phyloP scores from a whole-genome alignment of 306 rosid genomes.

The Herpetospermum pedunculosum region DNA sequence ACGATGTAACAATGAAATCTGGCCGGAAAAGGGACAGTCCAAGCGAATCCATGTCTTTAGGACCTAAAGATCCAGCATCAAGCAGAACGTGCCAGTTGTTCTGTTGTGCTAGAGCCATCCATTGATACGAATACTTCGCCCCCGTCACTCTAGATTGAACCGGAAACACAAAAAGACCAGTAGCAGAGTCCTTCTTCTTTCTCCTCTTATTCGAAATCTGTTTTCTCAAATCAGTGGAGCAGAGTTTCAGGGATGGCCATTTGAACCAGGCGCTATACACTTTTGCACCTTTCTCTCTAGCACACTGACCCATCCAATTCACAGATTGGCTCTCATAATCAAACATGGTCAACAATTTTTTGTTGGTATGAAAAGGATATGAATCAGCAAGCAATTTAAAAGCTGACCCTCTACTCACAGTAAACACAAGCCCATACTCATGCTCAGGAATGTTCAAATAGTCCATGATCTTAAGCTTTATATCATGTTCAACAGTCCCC shows the following conservation, averaged over 20 bases:
- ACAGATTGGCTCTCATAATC: slow-evolving; percentile 96
- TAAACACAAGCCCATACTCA: slow-evolving; percentile 90
- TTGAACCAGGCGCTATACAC: slow-evolving; percentile 85
- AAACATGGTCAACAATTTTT: slow-evolving; percentile 85
- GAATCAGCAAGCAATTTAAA: slow-evolving; percentile 77
- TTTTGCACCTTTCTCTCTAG: slow-evolving; percentile 85
- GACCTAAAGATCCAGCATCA: slow-evolving; percentile 95
- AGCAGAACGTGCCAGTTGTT: slow-evolving; percentile 96
- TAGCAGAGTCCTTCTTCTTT: slow-evolving; percentile 81
- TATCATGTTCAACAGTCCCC: slow-evolving; percentile 83
- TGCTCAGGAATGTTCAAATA: slow-evolving; percentile 90
- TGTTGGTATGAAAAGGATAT: slow-evolving; percentile 86
- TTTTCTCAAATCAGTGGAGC: slow-evolving; percentile 90
- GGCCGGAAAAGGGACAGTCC: slow-evolving; percentile 92
- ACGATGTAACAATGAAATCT: slow-evolving; percentile 85
- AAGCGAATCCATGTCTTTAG: slow-evolving; percentile 98
- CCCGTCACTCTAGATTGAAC: slow-evolving; percentile 96
- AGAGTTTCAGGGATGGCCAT: slow-evolving; percentile 93
- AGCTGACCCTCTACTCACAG: slow-evolving; percentile 95
- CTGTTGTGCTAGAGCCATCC: slow-evolving; percentile 99
- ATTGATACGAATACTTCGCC: slow-evolving; percentile 88
- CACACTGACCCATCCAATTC: slow-evolving; percentile 90
- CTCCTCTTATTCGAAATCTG: slow-evolving; percentile 76
- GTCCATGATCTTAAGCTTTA: slow-evolving; percentile 79
- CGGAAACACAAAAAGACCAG: slow-evolving; percentile 89